Evolutionary conservation across 2,329 filamentous ascomycete species (phyloP).

Genomic region (Phyllosticta citrichinensis): DNA sequence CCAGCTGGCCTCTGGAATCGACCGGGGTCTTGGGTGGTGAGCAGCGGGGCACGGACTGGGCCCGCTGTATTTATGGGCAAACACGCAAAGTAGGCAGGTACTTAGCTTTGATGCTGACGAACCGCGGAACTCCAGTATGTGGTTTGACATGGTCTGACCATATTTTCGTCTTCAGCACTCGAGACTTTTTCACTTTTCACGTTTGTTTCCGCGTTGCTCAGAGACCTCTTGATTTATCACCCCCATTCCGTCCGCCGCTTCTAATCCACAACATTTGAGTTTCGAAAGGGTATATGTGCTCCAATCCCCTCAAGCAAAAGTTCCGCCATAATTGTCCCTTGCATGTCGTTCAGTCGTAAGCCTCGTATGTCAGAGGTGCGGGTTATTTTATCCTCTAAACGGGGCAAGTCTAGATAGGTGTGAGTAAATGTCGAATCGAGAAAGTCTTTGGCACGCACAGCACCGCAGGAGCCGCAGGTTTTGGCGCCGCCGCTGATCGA

Average conservation of each 20-base stretch:
- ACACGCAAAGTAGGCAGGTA: background rate
- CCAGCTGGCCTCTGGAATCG: background rate
- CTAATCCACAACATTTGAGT: background rate
- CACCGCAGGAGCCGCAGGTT: slow-evolving; percentile 29
- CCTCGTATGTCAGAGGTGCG: background rate
- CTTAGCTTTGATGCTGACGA: background rate
- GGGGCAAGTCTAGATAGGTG: slow-evolving; percentile 5
- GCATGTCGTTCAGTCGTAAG: background rate
- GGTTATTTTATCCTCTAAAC: background rate
- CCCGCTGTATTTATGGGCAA: background rate
- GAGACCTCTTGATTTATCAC: background rate
- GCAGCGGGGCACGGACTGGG: background rate
- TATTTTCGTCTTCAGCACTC: background rate
- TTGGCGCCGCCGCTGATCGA: slow-evolving; percentile 22
- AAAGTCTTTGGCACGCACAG: slow-evolving; percentile 18
- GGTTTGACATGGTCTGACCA: background rate
- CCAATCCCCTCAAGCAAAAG: background rate
- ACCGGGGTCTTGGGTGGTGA: background rate
- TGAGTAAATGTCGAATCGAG: background rate
- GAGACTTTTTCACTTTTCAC: background rate
- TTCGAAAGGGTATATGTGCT: background rate
- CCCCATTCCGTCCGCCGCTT: background rate
- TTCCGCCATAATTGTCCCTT: background rate
- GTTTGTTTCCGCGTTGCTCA: background rate
- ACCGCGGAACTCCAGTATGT: background rate